These are phyloP conservation scores for Monosporascus sp. DNA, from an alignment of 2,329 filamentous ascomycete genomes.

Conservation along the genomic window DNA sequence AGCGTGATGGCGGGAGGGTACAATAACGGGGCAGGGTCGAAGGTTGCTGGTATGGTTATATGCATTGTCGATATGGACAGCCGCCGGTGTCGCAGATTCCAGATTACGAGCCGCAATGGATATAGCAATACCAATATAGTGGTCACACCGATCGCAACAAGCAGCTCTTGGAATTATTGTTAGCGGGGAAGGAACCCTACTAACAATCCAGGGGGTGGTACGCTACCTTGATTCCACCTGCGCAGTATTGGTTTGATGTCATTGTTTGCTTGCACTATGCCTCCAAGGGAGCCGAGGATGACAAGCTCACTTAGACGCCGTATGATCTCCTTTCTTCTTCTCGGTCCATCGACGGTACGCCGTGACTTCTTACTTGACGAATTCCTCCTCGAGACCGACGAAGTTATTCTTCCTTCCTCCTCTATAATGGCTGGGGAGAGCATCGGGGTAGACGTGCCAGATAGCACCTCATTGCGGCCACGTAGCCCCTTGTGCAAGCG, in stretches of 20 bases:
- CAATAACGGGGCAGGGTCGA: constrained; percentile 86
- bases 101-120: constrained; percentile 51
- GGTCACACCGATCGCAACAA: constrained; percentile 28
- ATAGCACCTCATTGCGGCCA: constrained; percentile 49
- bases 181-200: background rate
- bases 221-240: constrained; percentile 45
- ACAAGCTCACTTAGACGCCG: constrained; percentile 48
- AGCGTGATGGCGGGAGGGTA: constrained; percentile 77
- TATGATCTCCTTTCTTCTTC: constrained; percentile 45
- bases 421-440: constrained; percentile 43
- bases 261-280: constrained; percentile 42
- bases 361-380: constrained; percentile 19
- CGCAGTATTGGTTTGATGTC: constrained; percentile 40
- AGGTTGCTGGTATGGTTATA: constrained; percentile 62
- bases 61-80: constrained; percentile 35
- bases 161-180: constrained; percentile 36
- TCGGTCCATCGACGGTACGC: constrained; percentile 28
- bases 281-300: constrained; percentile 44
- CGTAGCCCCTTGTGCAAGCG: constrained; percentile 74
- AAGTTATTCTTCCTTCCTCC: constrained; percentile 29
- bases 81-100: constrained; percentile 37
- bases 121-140: constrained; percentile 45
- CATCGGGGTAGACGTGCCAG: constrained; percentile 50
- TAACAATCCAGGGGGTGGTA: constrained; percentile 2
- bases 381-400: constrained; percentile 17